Conservation (phyloP, 1,139 yeast species). For the Candida tetrigidarum region DNA sequence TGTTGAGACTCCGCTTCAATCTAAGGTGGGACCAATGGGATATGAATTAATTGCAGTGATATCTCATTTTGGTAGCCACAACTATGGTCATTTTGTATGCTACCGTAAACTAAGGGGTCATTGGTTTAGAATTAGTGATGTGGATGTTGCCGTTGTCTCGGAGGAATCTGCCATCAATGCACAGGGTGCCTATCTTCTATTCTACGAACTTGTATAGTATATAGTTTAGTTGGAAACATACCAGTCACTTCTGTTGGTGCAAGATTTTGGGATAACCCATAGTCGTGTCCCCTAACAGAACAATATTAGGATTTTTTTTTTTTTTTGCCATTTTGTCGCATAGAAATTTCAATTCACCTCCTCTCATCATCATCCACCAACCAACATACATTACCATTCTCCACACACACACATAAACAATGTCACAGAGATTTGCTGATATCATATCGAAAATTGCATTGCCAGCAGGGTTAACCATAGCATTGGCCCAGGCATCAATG, state of each 20-base stretch:
- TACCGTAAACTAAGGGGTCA: conserved; percentile 78
- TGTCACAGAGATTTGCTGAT: conserved; percentile 47
- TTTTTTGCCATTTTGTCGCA: background rate
- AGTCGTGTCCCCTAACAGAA: too few relatives aligned
- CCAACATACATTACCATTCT: background rate
- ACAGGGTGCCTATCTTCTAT: conserved; percentile 92
- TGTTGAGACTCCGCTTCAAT: conserved; percentile 6
- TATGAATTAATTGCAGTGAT: conserved; percentile 84
- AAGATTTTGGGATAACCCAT: too few relatives aligned
- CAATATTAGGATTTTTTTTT: background rate
- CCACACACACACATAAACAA: conserved; percentile 16
- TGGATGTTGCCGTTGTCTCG: conserved; percentile 76
- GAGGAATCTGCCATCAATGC: conserved; percentile 80
- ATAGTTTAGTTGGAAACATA: too few relatives aligned
- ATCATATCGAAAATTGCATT: conserved; percentile 56
- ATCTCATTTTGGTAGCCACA: conserved; percentile 92
- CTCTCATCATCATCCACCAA: background rate
- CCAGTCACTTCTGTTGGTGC: too few relatives aligned
- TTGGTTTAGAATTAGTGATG: conserved; percentile 97
- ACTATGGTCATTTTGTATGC: conserved; percentile 93
- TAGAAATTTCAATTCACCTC: background rate
- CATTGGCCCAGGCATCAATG: conserved; percentile 72
- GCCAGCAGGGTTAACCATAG: conserved; percentile 69
- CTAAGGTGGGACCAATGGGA: conserved; percentile 34
- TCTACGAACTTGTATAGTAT: conserved; percentile 60